Percentiles rank a stretch among this genome's conserved stretches.
Evolutionary conservation across 2,329 filamentous ascomycete genomes (phyloP).

Genomic region (Parafenestella ontariensis): DNA sequence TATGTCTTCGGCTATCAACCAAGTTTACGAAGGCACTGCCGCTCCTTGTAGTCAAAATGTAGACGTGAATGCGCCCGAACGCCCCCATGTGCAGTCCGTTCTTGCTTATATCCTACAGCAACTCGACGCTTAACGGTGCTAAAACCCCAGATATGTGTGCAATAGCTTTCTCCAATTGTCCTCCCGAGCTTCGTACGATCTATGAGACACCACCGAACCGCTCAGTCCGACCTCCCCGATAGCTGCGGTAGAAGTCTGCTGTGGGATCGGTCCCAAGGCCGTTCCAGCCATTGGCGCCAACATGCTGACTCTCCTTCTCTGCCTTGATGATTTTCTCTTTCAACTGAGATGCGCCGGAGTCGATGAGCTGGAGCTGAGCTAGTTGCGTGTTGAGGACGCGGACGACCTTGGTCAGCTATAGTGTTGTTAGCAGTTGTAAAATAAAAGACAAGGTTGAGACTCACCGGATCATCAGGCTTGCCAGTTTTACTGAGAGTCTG

Average conservation of each 20-base stretch:
- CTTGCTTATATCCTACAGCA: neutral
- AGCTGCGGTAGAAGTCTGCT: conserved; percentile 91
- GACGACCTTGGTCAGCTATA: conserved; percentile 89
- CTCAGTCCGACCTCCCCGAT: conserved; percentile 65
- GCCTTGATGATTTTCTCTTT: conserved; percentile 83
- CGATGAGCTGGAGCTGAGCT: conserved; percentile 90
- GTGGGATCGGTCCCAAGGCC: conserved; percentile 72
- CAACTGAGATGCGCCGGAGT: conserved; percentile 79
- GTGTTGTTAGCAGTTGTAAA: neutral
- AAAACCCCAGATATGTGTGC: too few species aligned
- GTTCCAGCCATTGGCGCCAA: conserved; percentile 59
- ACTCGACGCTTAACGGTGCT: too few species aligned
- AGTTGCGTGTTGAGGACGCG: conserved; percentile 93
- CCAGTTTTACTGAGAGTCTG: conserved; percentile 85
- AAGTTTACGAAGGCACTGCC: neutral
- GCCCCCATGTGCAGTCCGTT: neutral
- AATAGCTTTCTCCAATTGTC: neutral
- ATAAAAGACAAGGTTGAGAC: neutral
- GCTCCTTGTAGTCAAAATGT: neutral
- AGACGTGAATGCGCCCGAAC: neutral
- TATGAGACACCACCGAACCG: conserved; percentile 43
- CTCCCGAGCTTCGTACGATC: neutral
- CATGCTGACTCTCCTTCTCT: conserved; percentile 74
- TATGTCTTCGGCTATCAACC: neutral
- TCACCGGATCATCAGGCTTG: conserved; percentile 64